phyloP scores from a whole-genome alignment of 116 monocot genomes.

The Trichopus zeylanicus region DNA sequence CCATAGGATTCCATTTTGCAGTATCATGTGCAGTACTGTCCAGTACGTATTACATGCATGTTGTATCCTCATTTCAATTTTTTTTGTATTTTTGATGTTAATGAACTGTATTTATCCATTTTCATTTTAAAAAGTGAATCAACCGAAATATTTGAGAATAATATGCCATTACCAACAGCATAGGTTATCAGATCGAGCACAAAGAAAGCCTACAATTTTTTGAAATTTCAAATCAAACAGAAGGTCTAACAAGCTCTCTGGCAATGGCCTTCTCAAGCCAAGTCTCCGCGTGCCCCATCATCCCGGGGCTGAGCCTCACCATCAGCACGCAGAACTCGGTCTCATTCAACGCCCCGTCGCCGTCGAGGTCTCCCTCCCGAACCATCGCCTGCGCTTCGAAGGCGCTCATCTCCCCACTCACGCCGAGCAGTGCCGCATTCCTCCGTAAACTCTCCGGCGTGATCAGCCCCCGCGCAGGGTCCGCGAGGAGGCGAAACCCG shows the following conservation, averaged over 20 bases:
- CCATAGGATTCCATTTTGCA: too few relatives aligned
- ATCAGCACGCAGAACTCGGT: constrained; percentile 30
- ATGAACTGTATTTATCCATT: too few relatives aligned
- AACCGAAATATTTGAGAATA: too few relatives aligned
- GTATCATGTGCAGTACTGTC: too few relatives aligned
- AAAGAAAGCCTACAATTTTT: too few relatives aligned
- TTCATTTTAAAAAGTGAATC: too few relatives aligned
- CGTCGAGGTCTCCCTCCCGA: constrained; percentile 29
- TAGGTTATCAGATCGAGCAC: too few relatives aligned
- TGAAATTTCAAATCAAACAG: too few relatives aligned
- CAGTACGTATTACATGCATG: too few relatives aligned
- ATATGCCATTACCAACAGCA: too few relatives aligned
- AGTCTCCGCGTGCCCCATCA: constrained; percentile 18
- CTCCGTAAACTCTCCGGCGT: constrained; percentile 25
- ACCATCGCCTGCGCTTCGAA: constrained; percentile 24
- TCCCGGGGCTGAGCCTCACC: constrained; percentile 26
- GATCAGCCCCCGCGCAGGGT: constrained; percentile 16
- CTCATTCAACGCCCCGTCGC: constrained; percentile 25
- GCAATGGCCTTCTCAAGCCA: constrained; percentile 20
- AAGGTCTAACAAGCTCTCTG: constrained; percentile 13
- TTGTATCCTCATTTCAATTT: too few relatives aligned
- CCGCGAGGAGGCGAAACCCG: constrained; percentile 21
- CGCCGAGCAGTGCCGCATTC: constrained; percentile 13
- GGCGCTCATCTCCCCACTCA: constrained; percentile 11
- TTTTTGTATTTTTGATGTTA: too few relatives aligned